Evolutionary conservation across 805 yeast genomes (phyloP), one percentile per base, ranked within the genome.

Genomic region (Kluyveromyces nonfermentans): DNA sequence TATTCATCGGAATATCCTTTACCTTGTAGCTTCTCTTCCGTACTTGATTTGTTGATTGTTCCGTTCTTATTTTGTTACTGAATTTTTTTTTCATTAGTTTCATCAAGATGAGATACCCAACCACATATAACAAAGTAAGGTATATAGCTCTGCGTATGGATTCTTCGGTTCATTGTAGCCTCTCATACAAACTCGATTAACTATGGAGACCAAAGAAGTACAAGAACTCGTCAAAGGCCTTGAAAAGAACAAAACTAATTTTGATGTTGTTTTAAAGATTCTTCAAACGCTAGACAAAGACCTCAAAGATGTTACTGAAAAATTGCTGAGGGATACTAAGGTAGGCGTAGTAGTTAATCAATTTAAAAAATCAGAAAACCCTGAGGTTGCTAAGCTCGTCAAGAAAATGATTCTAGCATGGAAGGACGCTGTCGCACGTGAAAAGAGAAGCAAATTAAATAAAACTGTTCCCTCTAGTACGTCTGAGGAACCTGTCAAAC

Each of bases 281-380:
- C 67, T 90, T 50, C 74, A 70, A 35, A 70, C 74, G 19, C 68
- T 90, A 48, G 79, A 82, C 52, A 76, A 73, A 45, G 85, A 85
- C 10, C 53, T 63, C 31, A 85, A 87, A 42, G 96, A 97, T 8
- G 41, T 38, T 4, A 80, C 94, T 1, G 97, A 90, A 59, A 77
- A 80, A 59, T 70, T 90, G 31, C 71, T 90, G 41, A 75, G 97
- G 56, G 78, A 90, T 57, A 93, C 98, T 7, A 88, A 87, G 63
- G 90, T 93, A n/a, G 98, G 98, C 50, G 90, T 93, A 15, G 90
- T 89, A 7, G 97, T 93, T 35, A 93, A 93, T 68, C 88, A 86
- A 64, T 78, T 84, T 56, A 78, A 95, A 50, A 67, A 85, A 7
- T 78, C 80, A 38, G 57, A 65, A 25, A 85, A 84, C 62, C 49